Conservation (phyloP, 1,284 basidiomycete genomes). For the Moesziomyces parantarcticus region DNA sequence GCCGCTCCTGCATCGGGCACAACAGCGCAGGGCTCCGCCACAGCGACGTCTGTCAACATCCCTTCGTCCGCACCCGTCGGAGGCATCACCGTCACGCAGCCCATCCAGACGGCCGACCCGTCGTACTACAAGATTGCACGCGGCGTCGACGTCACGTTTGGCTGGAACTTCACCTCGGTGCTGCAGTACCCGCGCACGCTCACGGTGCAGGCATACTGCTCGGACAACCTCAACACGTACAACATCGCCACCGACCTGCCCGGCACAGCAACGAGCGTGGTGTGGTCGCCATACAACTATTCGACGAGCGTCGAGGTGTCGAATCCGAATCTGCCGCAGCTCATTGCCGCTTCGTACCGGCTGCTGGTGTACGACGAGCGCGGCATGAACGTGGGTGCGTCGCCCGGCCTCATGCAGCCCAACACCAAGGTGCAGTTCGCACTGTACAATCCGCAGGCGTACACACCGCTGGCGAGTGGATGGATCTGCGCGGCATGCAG, state of each 20-base stretch:
- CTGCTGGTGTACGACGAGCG: conserved; percentile 64
- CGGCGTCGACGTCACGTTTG: conserved; percentile 63
- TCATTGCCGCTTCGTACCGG: conserved; percentile 63
- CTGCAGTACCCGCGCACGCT: conserved; percentile 52
- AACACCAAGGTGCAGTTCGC: conserved; percentile 64
- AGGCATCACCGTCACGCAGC: conserved; percentile 64
- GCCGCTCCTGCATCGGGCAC: conserved; percentile 5
- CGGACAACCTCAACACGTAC: conserved; percentile 62
- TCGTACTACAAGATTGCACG: conserved; percentile 67
- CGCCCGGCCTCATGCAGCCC: conserved; percentile 56
- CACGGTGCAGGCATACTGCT: conserved; percentile 62
- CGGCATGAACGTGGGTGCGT: conserved; percentile 40
- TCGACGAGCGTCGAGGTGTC: conserved; percentile 44
- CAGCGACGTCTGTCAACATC: conserved; percentile 38
- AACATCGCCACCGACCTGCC: conserved; percentile 58
- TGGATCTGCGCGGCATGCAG: conserved; percentile 57
- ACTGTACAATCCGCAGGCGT: conserved; percentile 64
- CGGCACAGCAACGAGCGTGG: conserved; percentile 58
- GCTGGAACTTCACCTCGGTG: conserved; percentile 66
- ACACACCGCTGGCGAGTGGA: conserved; percentile 62
- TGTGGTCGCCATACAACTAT: conserved; percentile 65
- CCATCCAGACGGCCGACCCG: conserved; percentile 58
- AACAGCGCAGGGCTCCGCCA: conserved; percentile 10
- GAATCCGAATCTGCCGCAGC: conserved; percentile 51
- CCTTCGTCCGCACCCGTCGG: conserved; percentile 56